A percentile compares a stretch with the other conserved stretches of the same genome.
phyloP scores from a whole-genome alignment of 108 stramenopile genomes.

The Aurantiochytrium sp. region DNA sequence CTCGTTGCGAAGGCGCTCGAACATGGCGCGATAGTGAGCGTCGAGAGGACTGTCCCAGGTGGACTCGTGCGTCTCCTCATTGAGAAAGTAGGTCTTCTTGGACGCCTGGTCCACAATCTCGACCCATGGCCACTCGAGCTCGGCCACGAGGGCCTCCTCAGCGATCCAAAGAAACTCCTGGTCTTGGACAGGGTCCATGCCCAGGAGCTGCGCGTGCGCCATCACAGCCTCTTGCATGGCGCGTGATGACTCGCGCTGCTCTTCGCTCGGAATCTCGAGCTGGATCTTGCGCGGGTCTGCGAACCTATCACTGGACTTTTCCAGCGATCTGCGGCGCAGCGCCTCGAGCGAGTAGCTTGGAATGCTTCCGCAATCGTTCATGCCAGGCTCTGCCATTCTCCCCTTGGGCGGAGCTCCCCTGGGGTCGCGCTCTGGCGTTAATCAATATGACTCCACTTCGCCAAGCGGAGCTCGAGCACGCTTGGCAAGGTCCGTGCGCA shows the following conservation, averaged over 20 bases:
- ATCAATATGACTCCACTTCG: too few species aligned
- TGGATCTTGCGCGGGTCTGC: background rate
- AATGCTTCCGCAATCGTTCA: background rate
- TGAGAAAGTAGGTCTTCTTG: background rate
- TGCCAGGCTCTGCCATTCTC: background rate
- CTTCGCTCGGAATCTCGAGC: background rate
- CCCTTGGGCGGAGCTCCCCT: background rate
- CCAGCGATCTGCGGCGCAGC: background rate
- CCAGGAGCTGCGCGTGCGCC: background rate
- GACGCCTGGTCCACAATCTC: background rate
- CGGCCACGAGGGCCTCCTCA: constrained; percentile 17
- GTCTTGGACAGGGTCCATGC: constrained; percentile 29
- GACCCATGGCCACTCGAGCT: constrained; percentile 23
- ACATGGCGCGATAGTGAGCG: background rate
- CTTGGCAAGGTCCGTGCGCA: too few species aligned
- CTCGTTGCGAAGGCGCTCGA: background rate
- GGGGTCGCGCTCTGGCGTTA: too few species aligned
- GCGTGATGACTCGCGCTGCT: background rate
- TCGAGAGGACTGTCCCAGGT: constrained; percentile 3
- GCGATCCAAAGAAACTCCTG: constrained; percentile 27
- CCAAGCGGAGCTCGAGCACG: too few species aligned
- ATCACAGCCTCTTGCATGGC: constrained; percentile 1
- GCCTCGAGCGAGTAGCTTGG: background rate
- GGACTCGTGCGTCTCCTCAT: constrained; percentile 5
- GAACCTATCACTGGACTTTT: background rate